Percentiles rank a stretch among this genome's conserved stretches.
Evolutionary conservation across 371 early-diverging fungal genomes (phyloP).

Genomic region (Mortierella polycephala): DNA sequence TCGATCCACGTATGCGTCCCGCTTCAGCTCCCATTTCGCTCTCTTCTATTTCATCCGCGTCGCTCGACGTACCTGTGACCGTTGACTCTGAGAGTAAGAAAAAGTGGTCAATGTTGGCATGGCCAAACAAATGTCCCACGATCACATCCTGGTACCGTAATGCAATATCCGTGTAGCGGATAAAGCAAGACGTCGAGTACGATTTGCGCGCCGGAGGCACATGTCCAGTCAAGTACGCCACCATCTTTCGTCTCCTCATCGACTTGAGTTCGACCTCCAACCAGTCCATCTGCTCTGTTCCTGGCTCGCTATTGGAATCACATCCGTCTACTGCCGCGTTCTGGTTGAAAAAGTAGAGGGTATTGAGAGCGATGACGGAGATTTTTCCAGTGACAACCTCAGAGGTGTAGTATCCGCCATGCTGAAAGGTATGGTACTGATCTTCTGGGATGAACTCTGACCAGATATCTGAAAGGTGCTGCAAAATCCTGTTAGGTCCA

Average conservation of each 20-base stretch:
- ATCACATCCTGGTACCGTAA: slow-evolving; percentile 70
- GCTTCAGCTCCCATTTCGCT: not conserved
- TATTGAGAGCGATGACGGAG: slow-evolving; percentile 73
- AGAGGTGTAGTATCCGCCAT: slow-evolving; percentile 76
- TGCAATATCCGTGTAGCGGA: slow-evolving; percentile 68
- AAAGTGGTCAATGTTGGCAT: slow-evolving; percentile 86
- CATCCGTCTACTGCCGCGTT: slow-evolving; percentile 80
- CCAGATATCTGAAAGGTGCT: slow-evolving; percentile 69
- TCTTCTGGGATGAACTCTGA: slow-evolving; percentile 64
- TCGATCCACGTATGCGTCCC: not conserved
- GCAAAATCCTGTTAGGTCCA: slow-evolving; percentile 62
- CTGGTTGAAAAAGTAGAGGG: slow-evolving; percentile 75
- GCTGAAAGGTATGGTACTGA: slow-evolving; percentile 66
- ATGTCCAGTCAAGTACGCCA: slow-evolving; percentile 79
- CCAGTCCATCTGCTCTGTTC: slow-evolving; percentile 78
- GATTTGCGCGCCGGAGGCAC: slow-evolving; percentile 76
- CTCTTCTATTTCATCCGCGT: not conserved
- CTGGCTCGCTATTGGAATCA: slow-evolving; percentile 62
- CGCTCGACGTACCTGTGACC: not conserved
- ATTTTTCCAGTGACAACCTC: slow-evolving; percentile 63
- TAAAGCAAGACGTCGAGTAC: slow-evolving; percentile 72
- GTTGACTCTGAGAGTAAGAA: slow-evolving; percentile 49
- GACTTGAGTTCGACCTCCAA: slow-evolving; percentile 64
- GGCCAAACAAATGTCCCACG: slow-evolving; percentile 81
- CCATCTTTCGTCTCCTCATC: slow-evolving; percentile 39